Percentiles rank a stretch among this genome's conserved stretches.
phyloP scores from a whole-genome alignment of 1,284 basidiomycete genomes.

The Fomitopsis pinicola region DNA sequence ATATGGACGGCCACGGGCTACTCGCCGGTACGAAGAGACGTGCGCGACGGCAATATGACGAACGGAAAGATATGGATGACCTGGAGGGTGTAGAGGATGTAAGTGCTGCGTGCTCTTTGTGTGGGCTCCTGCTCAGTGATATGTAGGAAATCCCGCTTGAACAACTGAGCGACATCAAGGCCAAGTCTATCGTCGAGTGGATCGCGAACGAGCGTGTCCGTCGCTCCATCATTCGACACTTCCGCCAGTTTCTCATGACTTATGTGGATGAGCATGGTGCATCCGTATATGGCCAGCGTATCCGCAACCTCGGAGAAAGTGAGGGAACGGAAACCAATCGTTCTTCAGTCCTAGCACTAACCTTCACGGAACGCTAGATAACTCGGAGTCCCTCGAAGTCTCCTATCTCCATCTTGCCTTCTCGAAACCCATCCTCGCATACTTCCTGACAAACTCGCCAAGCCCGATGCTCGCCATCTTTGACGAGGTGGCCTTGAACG shows the following conservation, averaged over 20 bases:
- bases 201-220: slow-evolving; percentile 90
- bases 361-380: slow-evolving; percentile 49
- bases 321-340: slow-evolving; percentile 26
- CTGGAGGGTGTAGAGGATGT: slow-evolving; percentile 82
- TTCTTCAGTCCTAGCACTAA: background rate
- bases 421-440: slow-evolving; percentile 93
- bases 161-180: slow-evolving; percentile 96
- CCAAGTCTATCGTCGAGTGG: slow-evolving; percentile 96
- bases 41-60: slow-evolving; percentile 84
- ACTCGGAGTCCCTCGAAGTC: slow-evolving; percentile 96
- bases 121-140: background rate
- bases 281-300: slow-evolving; percentile 93
- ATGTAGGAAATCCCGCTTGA: slow-evolving; percentile 46
- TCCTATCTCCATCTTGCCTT: slow-evolving; percentile 90
- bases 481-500: slow-evolving; percentile 92
- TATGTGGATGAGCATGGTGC: slow-evolving; percentile 89
- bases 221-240: slow-evolving; percentile 87
- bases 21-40: slow-evolving; percentile 71
- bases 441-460: slow-evolving; percentile 95
- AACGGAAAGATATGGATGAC: slow-evolving; percentile 82
- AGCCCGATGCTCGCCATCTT: slow-evolving; percentile 92
- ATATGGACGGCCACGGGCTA: slow-evolving; percentile 36
- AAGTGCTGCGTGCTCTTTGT: slow-evolving; percentile 22
- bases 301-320: slow-evolving; percentile 95
- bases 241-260: slow-evolving; percentile 94